Percentiles rank a stretch among this genome's conserved stretches.
These are phyloP conservation scores for Coniella lustricola DNA, from an alignment of 2,329 filamentous ascomycete species.

Conservation along the genomic window DNA sequence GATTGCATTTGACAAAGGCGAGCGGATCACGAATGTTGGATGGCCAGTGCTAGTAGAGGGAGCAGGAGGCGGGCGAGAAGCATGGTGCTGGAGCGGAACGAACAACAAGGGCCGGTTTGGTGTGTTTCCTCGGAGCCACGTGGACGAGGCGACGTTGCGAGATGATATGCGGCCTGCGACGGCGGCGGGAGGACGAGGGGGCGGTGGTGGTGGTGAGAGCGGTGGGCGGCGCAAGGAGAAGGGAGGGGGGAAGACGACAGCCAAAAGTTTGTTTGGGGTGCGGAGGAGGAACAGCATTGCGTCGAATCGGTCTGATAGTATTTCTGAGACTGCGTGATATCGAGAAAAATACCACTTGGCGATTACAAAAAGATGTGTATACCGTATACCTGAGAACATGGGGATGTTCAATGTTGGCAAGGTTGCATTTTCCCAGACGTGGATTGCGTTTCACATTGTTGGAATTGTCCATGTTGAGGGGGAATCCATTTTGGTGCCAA, in stretches of 20 bases:
- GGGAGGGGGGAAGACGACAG: slow-evolving; percentile 3
- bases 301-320: slow-evolving; percentile 3
- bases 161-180: slow-evolving; percentile 4
- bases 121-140: slow-evolving; percentile 24
- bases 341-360: no score
- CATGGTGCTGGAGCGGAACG: slow-evolving; percentile 31
- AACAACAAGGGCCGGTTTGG: slow-evolving; percentile 28
- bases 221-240: slow-evolving; percentile 5
- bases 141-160: slow-evolving; percentile 6
- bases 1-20: slow-evolving; percentile 59
- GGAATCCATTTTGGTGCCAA: no score
- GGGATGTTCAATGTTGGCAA: no score
- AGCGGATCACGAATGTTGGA: slow-evolving; percentile 58
- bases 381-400: no score
- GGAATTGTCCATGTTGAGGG: no score
- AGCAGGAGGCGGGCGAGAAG: slow-evolving; percentile 18
- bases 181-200: background rate
- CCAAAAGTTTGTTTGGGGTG: slow-evolving; percentile 6
- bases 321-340: no score
- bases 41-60: slow-evolving; percentile 26
- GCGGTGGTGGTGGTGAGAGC: background rate
- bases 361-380: no score
- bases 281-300: slow-evolving; percentile 5
- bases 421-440: no score
- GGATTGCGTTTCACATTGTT: no score